phyloP scores from a whole-genome alignment of 2,329 filamentous ascomycete genomes.

The Ceratocystiopsis sp. region DNA sequence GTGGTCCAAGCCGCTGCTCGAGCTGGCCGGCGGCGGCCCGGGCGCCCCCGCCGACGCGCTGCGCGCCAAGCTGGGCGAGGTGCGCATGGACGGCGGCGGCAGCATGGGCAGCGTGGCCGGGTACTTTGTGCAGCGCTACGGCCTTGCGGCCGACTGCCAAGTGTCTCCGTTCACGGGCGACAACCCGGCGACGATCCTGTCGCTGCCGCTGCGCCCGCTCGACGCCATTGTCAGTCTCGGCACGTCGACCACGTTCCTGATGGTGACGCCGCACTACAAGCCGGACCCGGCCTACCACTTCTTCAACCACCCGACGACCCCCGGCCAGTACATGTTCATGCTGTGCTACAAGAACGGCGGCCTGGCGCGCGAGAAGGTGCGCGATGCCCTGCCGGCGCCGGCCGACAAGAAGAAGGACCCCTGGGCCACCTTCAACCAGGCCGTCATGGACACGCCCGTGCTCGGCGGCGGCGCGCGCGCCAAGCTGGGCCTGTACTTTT shows the following conservation, averaged over 20 bases:
- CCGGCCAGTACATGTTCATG: constrained; percentile 98
- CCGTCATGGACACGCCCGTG: constrained; percentile 49
- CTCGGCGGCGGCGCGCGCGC: constrained; percentile 48
- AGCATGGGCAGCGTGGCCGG: constrained; percentile 56
- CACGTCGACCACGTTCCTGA: constrained; percentile 91
- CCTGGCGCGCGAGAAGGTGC: constrained; percentile 75
- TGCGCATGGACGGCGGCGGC: constrained; percentile 63
- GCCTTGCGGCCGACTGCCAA: constrained; percentile 57
- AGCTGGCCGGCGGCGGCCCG: constrained; percentile 49
- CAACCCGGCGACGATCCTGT: constrained; percentile 88
- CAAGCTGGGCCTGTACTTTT: constrained; percentile 87
- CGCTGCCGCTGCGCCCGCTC: constrained; percentile 67
- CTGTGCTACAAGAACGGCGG: constrained; percentile 98
- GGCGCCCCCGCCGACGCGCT: constrained; percentile 31
- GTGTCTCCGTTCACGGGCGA: constrained; percentile 86
- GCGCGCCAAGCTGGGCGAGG: constrained; percentile 61
- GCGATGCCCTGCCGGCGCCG: constrained; percentile 53
- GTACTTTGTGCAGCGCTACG: constrained; percentile 68
- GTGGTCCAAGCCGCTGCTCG: constrained; percentile 62
- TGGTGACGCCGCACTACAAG: constrained; percentile 85
- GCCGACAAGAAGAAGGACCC: constrained; percentile 28
- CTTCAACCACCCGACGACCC: constrained; percentile 90
- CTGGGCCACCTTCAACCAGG: constrained; percentile 71
- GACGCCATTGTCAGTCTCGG: constrained; percentile 92
- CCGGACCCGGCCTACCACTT: constrained; percentile 89